phyloP scores from a whole-genome alignment of 2,329 filamentous ascomycete genomes.

The Microsporum audouinii region DNA sequence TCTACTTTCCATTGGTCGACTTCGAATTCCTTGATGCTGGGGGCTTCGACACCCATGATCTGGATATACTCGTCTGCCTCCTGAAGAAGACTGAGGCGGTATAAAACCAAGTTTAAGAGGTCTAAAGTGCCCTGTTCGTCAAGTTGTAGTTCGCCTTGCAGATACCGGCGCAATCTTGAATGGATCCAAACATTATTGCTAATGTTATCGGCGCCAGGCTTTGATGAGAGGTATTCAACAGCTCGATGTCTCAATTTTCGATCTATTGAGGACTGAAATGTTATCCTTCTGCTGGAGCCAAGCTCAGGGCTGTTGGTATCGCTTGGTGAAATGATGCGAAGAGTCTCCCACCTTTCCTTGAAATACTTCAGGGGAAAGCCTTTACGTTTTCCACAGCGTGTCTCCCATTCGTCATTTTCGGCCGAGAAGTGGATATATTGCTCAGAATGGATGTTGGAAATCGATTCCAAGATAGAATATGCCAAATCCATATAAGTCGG shows the following conservation, averaged over 20 bases:
- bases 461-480: neutral
- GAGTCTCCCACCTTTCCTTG: slow-evolving; percentile 12
- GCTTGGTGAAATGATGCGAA: neutral
- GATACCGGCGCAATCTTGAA: neutral
- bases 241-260: neutral
- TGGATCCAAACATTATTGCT: neutral
- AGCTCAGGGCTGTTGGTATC: neutral
- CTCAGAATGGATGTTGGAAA: neutral
- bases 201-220: neutral
- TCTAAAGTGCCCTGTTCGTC: neutral
- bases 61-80: neutral
- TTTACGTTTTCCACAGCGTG: slow-evolving; percentile 9
- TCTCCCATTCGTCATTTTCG: slow-evolving; percentile 15
- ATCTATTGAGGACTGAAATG: neutral
- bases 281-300: neutral
- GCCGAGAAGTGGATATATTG: slow-evolving; percentile 14
- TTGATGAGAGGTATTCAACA: neutral
- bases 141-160: neutral
- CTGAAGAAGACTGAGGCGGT: neutral
- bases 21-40: neutral
- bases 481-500: neutral
- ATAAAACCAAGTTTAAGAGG: neutral
- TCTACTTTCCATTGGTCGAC: neutral
- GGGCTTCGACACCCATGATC: neutral
- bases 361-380: slow-evolving; percentile 11